Percentiles rank a stretch among this genome's conserved stretches.
Conservation (phyloP, 2,329 filamentous ascomycete genomes). For the Cucurbitaria berberidis region DNA sequence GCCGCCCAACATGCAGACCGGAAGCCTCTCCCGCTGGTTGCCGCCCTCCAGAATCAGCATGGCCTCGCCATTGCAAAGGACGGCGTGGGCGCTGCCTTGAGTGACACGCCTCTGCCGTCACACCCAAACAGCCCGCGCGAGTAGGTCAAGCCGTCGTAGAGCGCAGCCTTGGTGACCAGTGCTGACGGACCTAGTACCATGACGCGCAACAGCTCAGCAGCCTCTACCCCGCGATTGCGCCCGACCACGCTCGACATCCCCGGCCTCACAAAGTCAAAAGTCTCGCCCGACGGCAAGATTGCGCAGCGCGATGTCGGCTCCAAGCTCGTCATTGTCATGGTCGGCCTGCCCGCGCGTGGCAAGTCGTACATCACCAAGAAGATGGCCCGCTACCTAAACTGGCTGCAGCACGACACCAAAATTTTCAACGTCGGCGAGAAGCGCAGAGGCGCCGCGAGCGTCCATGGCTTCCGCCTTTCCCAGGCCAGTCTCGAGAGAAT, state of each 20-base stretch:
- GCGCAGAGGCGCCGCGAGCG: constrained; percentile 76
- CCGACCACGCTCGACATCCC: constrained; percentile 97
- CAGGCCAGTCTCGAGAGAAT: constrained; percentile 38
- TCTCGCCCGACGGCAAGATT: constrained; percentile 94
- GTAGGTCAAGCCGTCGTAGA: constrained; percentile 51
- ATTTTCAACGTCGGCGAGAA: constrained; percentile 98
- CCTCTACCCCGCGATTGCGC: constrained; percentile 79
- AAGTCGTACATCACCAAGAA: constrained; percentile 99
- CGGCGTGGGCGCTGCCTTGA: constrained; percentile 61
- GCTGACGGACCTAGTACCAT: constrained; percentile 61
- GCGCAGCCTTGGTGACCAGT: constrained; percentile 9
- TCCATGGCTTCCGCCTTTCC: constrained; percentile 53
- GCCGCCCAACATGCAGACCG: constrained; percentile 37
- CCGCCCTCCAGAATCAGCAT: constrained; percentile 17
- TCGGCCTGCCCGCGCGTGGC: constrained; percentile 89
- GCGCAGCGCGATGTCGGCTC: constrained; percentile 92
- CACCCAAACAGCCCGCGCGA: constrained; percentile 67
- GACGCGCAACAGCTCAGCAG: constrained; percentile 74
- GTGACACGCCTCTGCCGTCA: constrained; percentile 68
- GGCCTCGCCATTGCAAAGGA: constrained; percentile 34
- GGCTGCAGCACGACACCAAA: constrained; percentile 93
- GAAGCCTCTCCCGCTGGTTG: constrained; percentile 35
- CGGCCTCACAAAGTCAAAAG: constrained; percentile 91
- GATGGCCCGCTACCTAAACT: constrained; percentile 90
- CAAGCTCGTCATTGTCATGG: constrained; percentile 98